Conservation (phyloP, 1,284 basidiomycete species). For the Volvariella surrecta region DNA sequence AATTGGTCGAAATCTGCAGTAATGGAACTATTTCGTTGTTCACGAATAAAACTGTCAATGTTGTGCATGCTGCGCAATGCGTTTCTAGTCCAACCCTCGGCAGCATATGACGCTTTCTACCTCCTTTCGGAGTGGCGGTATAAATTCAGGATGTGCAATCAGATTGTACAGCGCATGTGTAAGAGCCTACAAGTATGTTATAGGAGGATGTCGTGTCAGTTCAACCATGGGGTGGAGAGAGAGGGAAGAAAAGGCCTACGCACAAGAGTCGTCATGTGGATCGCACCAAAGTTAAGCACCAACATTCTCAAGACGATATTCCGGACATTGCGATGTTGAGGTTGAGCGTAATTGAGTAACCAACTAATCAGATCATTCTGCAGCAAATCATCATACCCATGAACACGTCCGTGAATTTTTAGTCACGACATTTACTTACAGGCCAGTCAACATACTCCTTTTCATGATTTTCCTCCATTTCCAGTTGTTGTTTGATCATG, state of each 20-base stretch:
- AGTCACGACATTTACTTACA: slow-evolving; percentile 11
- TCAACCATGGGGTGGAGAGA: too few relatives aligned
- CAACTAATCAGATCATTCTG: slow-evolving; percentile 33
- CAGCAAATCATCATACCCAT: too few relatives aligned
- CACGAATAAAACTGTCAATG: slow-evolving; percentile 42
- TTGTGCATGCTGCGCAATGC: slow-evolving; percentile 34
- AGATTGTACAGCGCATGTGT: slow-evolving; percentile 30
- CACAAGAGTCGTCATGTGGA: slow-evolving; percentile 15
- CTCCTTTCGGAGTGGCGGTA: slow-evolving; percentile 36
- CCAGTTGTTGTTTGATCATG: slow-evolving; percentile 31
- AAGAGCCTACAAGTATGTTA: slow-evolving; percentile 21
- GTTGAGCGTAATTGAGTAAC: slow-evolving; percentile 30
- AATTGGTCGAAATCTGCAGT: too few relatives aligned
- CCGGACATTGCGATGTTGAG: slow-evolving; percentile 19
- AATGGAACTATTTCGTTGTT: too few relatives aligned
- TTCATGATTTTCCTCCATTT: slow-evolving; percentile 26
- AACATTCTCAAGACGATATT: slow-evolving; percentile 19
- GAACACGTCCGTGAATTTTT: too few relatives aligned
- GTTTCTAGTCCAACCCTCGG: slow-evolving; percentile 36
- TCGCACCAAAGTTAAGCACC: slow-evolving; percentile 16
- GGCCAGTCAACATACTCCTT: slow-evolving; percentile 22
- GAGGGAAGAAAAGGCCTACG: too few relatives aligned
- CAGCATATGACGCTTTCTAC: slow-evolving; percentile 24
- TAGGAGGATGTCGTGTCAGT: too few relatives aligned
- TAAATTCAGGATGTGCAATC: slow-evolving; percentile 29